Evolutionary conservation across 208 protist genomes (phyloP).

Genomic region (Sergeia podlipaevii): DNA sequence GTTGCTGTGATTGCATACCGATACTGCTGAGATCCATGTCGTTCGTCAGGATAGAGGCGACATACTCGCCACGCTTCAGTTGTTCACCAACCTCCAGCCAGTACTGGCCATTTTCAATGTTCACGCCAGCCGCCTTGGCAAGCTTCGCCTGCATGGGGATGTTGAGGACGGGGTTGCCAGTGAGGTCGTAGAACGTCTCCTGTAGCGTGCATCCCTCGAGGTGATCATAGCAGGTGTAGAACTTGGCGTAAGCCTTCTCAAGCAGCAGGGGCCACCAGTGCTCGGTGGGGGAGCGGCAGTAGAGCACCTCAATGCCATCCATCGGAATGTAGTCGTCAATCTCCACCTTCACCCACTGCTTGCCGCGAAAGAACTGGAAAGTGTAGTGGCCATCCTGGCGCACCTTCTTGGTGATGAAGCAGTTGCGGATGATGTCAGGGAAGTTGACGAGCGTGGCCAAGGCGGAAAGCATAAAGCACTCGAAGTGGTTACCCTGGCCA

Average conservation of each 20-base stretch:
- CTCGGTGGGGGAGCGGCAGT: constrained; percentile 63
- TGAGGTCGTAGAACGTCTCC: constrained; percentile 79
- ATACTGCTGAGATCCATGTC: constrained; percentile 21
- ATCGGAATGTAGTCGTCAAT: constrained; percentile 73
- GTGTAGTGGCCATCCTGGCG: constrained; percentile 78
- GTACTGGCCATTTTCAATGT: constrained; percentile 37
- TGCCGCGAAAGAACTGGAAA: constrained; percentile 78
- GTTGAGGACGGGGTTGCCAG: constrained; percentile 70
- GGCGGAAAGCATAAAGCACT: constrained; percentile 78
- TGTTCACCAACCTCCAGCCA: constrained; percentile 44
- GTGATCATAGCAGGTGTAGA: constrained; percentile 69
- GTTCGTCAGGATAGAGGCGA: constrained; percentile 42
- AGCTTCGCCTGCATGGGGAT: constrained; percentile 59
- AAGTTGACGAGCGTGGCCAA: constrained; percentile 57
- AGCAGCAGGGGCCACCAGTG: constrained; percentile 85
- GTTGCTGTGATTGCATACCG: constrained; percentile 64
- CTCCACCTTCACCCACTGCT: constrained; percentile 69
- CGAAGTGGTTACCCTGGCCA: constrained; percentile 75
- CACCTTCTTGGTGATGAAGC: constrained; percentile 76
- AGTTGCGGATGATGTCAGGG: constrained; percentile 70
- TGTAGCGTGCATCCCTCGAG: constrained; percentile 72
- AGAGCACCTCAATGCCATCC: constrained; percentile 47
- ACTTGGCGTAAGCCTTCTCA: constrained; percentile 92
- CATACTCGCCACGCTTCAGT: constrained; percentile 42
- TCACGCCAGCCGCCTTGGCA: constrained; percentile 44